Evolutionary conservation across 345 rosid species (phyloP).

Genomic region (Eucalyptus polyanthemos): DNA sequence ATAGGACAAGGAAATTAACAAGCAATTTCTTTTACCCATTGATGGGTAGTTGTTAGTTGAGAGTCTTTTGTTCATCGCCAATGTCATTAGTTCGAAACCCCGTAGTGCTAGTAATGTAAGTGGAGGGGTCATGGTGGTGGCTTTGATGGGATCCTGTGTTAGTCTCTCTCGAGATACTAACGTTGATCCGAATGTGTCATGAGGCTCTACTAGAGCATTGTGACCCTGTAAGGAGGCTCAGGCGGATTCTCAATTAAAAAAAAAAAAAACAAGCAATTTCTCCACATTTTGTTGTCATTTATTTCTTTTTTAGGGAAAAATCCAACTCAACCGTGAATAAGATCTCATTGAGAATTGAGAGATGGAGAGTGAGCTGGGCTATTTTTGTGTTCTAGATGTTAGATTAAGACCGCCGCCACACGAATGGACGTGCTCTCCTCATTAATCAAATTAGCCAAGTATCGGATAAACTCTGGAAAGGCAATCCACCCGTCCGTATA

Average conservation of each 20-base stretch:
- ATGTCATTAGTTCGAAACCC: accelerated
- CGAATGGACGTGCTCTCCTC: not conserved
- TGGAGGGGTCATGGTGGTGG: accelerated
- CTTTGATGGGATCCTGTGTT: accelerated
- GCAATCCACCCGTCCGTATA: not conserved
- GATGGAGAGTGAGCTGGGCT: not conserved
- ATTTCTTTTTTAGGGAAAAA: not conserved
- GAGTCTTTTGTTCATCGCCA: accelerated
- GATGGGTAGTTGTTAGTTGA: no score
- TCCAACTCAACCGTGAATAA: not conserved
- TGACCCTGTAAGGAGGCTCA: accelerated
- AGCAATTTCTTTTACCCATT: not conserved
- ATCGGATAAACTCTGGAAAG: not conserved
- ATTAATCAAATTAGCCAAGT: not conserved
- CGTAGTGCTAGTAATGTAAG: accelerated
- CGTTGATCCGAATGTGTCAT: no score
- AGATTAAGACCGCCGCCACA: not conserved
- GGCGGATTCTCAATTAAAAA: no score
- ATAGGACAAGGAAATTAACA: not conserved
- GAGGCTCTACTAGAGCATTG: no score
- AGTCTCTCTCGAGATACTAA: accelerated
- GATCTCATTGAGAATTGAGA: not conserved
- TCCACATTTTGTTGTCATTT: not conserved
- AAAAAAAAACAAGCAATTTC: not conserved
- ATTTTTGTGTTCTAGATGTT: not conserved